Conservation (phyloP, 2,329 filamentous ascomycete genomes). For the Verticillium tricorpus region DNA sequence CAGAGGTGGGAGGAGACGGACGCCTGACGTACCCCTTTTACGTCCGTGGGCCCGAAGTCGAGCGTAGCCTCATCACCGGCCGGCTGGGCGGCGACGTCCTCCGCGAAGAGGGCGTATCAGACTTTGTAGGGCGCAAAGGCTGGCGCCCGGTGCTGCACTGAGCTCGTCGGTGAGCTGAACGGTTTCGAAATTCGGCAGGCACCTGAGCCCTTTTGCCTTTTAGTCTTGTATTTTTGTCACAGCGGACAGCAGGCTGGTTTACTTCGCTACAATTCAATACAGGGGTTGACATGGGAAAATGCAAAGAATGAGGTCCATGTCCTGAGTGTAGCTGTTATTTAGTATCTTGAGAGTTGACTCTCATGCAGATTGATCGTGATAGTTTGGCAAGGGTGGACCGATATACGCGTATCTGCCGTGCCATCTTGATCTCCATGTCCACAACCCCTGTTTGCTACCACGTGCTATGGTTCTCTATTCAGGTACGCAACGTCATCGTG, state of each 20-base stretch:
- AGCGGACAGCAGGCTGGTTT: too few relatives aligned
- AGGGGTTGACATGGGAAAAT: too few relatives aligned
- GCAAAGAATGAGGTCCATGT: too few relatives aligned
- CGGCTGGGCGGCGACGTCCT: conserved; percentile 55
- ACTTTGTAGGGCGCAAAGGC: conserved; percentile 53
- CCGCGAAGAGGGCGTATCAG: conserved; percentile 53
- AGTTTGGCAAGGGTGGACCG: too few relatives aligned
- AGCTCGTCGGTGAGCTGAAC: background rate
- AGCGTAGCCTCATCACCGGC: conserved; percentile 65
- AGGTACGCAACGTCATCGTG: background rate
- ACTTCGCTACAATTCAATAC: too few relatives aligned
- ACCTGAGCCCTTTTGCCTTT: background rate
- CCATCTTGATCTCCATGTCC: too few relatives aligned
- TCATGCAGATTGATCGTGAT: too few relatives aligned
- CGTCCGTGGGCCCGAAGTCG: conserved; percentile 54
- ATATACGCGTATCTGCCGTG: too few relatives aligned
- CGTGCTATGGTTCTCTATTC: background rate
- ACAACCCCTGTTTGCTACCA: too few relatives aligned
- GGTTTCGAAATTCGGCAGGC: background rate
- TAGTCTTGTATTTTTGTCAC: too few relatives aligned
- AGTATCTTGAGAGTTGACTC: too few relatives aligned
- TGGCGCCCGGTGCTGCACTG: conserved; percentile 48
- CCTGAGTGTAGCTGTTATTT: too few relatives aligned
- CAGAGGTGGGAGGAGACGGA: conserved; percentile 3
- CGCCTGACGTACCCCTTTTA: conserved; percentile 52